These are phyloP conservation scores for Venturia asperata DNA, from an alignment of 2,329 filamentous ascomycete species.

Conservation along the genomic window DNA sequence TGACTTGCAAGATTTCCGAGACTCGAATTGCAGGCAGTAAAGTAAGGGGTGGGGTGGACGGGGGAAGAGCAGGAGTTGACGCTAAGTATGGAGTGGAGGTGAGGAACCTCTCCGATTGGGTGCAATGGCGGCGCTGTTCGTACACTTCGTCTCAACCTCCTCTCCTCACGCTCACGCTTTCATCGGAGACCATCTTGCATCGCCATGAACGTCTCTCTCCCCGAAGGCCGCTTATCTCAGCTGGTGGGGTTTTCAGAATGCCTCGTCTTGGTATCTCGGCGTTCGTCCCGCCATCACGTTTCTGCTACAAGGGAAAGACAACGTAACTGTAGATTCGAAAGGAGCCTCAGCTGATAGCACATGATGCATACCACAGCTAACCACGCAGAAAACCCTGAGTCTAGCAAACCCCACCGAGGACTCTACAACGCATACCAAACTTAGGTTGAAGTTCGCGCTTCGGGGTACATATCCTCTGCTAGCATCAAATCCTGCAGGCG, in stretches of 20 bases:
- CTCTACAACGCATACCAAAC: not conserved
- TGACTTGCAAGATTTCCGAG: not conserved
- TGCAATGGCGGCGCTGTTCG: not conserved
- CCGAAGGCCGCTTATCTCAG: not conserved
- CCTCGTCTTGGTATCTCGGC: not conserved
- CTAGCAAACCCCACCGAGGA: not conserved
- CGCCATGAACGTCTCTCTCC: not conserved
- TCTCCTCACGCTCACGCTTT: not conserved
- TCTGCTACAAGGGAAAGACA: not conserved
- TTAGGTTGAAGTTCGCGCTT: not conserved
- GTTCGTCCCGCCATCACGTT: not conserved
- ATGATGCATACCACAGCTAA: not conserved
- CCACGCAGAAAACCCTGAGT: not conserved
- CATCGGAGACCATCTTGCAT: not conserved
- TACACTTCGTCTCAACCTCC: not conserved
- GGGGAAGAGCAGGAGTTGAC: not conserved
- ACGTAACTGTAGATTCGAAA: not conserved
- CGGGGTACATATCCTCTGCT: not conserved
- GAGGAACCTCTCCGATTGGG: slow-evolving; percentile 3
- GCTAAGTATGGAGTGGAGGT: not conserved
- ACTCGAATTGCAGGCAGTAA: not conserved
- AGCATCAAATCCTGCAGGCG: not conserved
- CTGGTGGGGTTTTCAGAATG: not conserved
- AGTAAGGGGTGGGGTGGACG: not conserved
- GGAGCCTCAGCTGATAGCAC: not conserved